phyloP scores from a whole-genome alignment of 768 basidiomycete species.

The Strobilomyces echinocephalus region DNA sequence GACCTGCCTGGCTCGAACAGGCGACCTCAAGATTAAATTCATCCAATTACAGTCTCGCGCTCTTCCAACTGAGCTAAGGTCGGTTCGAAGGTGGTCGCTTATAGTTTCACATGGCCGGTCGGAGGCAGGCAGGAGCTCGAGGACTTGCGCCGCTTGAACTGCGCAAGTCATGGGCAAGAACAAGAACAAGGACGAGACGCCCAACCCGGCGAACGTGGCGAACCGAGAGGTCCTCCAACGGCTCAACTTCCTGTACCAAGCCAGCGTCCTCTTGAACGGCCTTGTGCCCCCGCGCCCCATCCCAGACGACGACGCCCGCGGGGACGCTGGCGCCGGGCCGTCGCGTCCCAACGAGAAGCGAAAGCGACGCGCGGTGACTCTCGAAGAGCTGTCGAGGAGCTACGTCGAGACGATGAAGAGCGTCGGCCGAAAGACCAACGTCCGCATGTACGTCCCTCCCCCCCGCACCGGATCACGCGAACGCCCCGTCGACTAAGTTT shows the following conservation, averaged over 20 bases:
- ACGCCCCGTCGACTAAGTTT: too few species aligned
- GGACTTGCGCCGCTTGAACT: too few species aligned
- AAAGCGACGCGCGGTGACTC: constrained; percentile 28
- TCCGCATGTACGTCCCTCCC: constrained; percentile 60
- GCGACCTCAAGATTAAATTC: constrained; percentile 38
- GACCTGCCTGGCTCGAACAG: constrained; percentile 42
- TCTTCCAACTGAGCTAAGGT: constrained; percentile 46
- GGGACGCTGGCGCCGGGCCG: too few species aligned
- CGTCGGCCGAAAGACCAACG: constrained; percentile 72
- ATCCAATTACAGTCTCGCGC: constrained; percentile 43
- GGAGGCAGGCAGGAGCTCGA: too few species aligned
- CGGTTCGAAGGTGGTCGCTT: not conserved
- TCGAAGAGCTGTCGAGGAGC: constrained; percentile 54
- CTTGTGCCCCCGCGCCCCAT: constrained; percentile 21
- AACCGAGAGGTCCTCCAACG: constrained; percentile 79
- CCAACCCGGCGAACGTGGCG: constrained; percentile 51
- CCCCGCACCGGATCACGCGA: too few species aligned
- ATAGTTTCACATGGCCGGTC: not conserved
- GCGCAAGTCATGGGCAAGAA: constrained; percentile 53
- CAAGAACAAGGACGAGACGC: constrained; percentile 53
- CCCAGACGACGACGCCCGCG: not conserved
- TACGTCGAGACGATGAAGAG: constrained; percentile 64
- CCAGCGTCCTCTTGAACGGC: constrained; percentile 57
- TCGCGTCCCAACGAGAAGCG: not conserved
- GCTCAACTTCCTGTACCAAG: constrained; percentile 83